Conservation (phyloP, 208 protist species). For the Acanthamoeba lenticulata region DNA sequence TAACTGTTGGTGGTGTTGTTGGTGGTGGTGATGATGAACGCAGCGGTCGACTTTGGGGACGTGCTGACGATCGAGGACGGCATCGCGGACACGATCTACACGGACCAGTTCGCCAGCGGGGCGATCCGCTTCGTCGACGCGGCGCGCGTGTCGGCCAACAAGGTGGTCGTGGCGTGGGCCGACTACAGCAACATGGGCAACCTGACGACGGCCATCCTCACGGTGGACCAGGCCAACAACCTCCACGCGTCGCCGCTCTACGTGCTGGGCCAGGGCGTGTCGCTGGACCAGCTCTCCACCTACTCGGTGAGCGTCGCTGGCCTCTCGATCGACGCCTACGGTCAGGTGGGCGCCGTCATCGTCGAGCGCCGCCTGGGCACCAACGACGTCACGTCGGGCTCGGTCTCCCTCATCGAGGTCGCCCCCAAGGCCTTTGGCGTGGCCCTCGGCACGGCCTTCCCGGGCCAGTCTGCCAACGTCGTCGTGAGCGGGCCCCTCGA, state of each 20-base stretch:
- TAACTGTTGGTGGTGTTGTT: no score
- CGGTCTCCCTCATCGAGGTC: background rate
- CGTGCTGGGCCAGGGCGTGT: background rate
- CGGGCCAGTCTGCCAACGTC: background rate
- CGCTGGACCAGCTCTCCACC: background rate
- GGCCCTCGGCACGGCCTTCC: background rate
- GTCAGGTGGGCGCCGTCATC: background rate
- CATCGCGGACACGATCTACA: background rate
- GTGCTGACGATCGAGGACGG: background rate
- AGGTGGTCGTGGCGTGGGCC: background rate
- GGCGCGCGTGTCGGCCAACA: background rate
- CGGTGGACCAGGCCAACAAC: background rate
- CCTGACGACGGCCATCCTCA: background rate
- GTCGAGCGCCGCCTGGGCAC: background rate
- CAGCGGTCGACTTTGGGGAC: slow-evolving; percentile 1
- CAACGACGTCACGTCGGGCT: background rate
- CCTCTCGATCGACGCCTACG: background rate
- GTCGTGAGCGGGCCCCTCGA: background rate
- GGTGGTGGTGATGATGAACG: no score
- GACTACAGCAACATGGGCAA: slow-evolving; percentile 1
- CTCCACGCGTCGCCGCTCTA: background rate
- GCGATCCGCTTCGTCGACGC: background rate
- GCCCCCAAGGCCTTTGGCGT: background rate
- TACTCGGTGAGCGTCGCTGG: background rate
- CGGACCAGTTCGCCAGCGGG: background rate